Percentiles rank a stretch among this genome's conserved stretches.
These are phyloP conservation scores for Candida ficus DNA, from an alignment of 805 yeast genomes.

Conservation along the genomic window DNA sequence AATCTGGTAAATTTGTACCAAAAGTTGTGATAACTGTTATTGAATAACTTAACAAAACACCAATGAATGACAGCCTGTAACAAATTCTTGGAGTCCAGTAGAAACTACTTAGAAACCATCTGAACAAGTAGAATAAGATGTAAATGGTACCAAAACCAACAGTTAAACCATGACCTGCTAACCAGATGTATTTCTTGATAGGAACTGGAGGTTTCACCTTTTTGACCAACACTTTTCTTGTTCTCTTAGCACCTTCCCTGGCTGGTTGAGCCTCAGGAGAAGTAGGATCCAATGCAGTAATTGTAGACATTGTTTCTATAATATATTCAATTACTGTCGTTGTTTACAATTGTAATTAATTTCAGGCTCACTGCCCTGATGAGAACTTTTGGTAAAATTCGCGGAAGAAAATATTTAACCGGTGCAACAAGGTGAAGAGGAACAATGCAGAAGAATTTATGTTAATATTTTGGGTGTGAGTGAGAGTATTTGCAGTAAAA, in stretches of 20 bases:
- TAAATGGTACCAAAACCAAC: constrained; percentile 38
- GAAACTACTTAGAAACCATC: constrained; percentile 21
- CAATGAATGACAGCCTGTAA: constrained; percentile 53
- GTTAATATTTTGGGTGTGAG: no score
- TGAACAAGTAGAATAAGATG: constrained; percentile 27
- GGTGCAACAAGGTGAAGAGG: no score
- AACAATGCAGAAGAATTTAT: no score
- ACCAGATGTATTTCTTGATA: constrained; percentile 46
- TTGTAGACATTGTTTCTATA: constrained; percentile 9
- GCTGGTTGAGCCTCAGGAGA: constrained; percentile 13
- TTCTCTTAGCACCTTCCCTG: constrained; percentile 14
- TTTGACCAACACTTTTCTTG: constrained; percentile 32
- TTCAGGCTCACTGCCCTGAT: no score
- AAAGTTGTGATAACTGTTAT: constrained; percentile 55
- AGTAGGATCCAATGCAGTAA: constrained; percentile 13
- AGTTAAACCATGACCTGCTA: constrained; percentile 48
- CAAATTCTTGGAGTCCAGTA: constrained; percentile 42
- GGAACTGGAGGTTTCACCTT: constrained; percentile 32
- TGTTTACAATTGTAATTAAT: no score
- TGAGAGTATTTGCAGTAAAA: no score
- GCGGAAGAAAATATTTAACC: no score
- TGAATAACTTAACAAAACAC: constrained; percentile 47
- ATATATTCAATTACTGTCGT: no score
- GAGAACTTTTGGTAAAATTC: no score
- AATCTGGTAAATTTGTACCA: constrained; percentile 55